Evolutionary conservation across 768 basidiomycete genomes (phyloP).

Genomic region (Tulasnella sp.): DNA sequence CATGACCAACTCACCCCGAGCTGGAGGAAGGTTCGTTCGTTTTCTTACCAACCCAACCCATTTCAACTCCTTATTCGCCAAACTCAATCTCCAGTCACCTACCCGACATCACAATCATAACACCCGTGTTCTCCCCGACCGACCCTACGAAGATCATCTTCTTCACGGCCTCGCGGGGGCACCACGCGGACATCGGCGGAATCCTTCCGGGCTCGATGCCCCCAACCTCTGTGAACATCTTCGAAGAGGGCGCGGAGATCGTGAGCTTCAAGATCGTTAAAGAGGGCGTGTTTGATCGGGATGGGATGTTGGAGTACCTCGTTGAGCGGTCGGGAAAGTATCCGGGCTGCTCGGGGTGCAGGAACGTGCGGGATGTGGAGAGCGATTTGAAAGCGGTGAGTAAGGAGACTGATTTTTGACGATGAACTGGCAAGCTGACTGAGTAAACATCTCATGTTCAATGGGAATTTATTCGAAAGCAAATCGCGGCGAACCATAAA

Average conservation of each 20-base stretch:
- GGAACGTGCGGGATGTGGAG: slow-evolving; percentile 81
- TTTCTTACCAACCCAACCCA: neutral
- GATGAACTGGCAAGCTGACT: neutral
- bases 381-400: slow-evolving; percentile 82
- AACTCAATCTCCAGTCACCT: slow-evolving; percentile 38
- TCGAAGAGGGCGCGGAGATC: slow-evolving; percentile 89
- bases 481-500: slow-evolving; percentile 91
- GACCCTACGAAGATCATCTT: slow-evolving; percentile 66
- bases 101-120: slow-evolving; percentile 88
- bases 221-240: slow-evolving; percentile 79
- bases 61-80: slow-evolving; percentile 13
- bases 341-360: slow-evolving; percentile 76
- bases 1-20: slow-evolving; percentile 83
- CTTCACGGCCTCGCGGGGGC: slow-evolving; percentile 87
- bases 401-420: slow-evolving; percentile 1
- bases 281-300: slow-evolving; percentile 65
- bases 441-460: too few relatives aligned
- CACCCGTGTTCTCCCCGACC: slow-evolving; percentile 64
- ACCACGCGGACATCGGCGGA: slow-evolving; percentile 90
- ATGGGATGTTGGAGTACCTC: slow-evolving; percentile 68
- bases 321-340: slow-evolving; percentile 69
- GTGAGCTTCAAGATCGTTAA: slow-evolving; percentile 86
- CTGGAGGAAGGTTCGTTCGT: slow-evolving; percentile 60
- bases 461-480: slow-evolving; percentile 32
- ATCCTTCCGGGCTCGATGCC: slow-evolving; percentile 91